Conservation (phyloP, 257 asterid species). For the Echites panduratus region DNA sequence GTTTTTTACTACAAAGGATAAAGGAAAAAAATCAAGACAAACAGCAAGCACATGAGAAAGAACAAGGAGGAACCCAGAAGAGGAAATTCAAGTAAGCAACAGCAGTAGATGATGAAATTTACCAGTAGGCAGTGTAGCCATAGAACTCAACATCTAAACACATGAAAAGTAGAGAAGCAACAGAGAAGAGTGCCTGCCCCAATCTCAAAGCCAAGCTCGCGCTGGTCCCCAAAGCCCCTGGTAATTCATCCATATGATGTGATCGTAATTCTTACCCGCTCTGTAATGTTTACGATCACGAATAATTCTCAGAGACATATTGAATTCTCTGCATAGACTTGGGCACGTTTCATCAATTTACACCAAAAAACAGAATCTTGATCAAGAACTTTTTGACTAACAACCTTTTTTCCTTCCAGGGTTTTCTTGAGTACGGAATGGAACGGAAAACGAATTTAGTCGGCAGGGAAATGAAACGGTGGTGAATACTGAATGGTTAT, state of each 20-base stretch:
- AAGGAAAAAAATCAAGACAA: background rate
- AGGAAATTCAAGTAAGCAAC: background rate
- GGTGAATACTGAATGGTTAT: conserved; percentile 4
- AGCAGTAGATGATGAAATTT: conserved; percentile 1
- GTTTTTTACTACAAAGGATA: background rate
- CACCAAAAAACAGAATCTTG: background rate
- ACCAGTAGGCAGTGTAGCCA: conserved; percentile 97
- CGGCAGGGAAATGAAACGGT: conserved; percentile 16
- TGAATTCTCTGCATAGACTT: conserved; percentile 21
- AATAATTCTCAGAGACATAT: conserved; percentile 30
- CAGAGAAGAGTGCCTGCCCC: conserved; percentile 78
- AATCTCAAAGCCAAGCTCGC: conserved; percentile 89
- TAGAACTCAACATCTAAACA: conserved; percentile 84
- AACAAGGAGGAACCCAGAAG: background rate
- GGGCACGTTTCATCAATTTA: conserved; percentile 5
- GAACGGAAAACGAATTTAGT: background rate
- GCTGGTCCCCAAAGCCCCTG: conserved; percentile 86
- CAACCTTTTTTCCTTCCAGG: background rate
- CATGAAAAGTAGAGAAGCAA: conserved; percentile 93
- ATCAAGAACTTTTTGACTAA: background rate
- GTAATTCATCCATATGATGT: conserved; percentile 74
- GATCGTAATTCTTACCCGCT: background rate
- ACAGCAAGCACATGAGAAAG: background rate
- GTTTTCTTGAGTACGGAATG: too few relatives aligned
- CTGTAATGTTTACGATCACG: conserved; percentile 12